A percentile compares a stretch with the other conserved stretches of the same genome.
Conservation (phyloP, 2,329 filamentous ascomycete genomes). For the Botryotinia globosa region DNA sequence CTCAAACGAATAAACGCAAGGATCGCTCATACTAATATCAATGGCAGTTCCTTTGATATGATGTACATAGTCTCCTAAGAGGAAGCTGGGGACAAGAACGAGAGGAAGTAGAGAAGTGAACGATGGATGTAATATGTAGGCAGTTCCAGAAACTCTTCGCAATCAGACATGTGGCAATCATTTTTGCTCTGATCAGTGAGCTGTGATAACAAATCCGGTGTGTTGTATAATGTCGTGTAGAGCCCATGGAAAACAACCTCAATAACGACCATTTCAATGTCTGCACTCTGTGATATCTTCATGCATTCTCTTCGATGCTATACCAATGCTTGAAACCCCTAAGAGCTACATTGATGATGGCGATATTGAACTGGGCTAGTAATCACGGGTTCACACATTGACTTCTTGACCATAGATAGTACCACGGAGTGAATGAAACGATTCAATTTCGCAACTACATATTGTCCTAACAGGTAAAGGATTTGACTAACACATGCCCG, state of each 20-base stretch:
- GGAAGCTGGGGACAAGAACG: background rate
- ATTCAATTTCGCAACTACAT: background rate
- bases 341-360: background rate
- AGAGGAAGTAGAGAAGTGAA: background rate
- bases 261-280: background rate
- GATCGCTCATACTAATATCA: background rate
- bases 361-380: background rate
- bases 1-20: background rate
- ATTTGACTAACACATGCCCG: background rate
- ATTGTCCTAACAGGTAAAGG: background rate
- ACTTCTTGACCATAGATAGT: background rate
- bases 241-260: background rate
- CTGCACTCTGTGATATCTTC: background rate
- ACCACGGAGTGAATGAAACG: background rate
- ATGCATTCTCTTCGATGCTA: background rate
- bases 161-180: background rate
- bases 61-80: background rate
- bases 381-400: background rate
- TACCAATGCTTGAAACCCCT: background rate
- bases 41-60: background rate
- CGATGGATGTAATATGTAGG: background rate
- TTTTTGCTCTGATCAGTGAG: background rate
- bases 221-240: background rate
- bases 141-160: background rate
- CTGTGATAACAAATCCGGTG: background rate